Evolutionary conservation across 352 stramenopile species (phyloP).

Genomic region (Globisporangium radiosum): DNA sequence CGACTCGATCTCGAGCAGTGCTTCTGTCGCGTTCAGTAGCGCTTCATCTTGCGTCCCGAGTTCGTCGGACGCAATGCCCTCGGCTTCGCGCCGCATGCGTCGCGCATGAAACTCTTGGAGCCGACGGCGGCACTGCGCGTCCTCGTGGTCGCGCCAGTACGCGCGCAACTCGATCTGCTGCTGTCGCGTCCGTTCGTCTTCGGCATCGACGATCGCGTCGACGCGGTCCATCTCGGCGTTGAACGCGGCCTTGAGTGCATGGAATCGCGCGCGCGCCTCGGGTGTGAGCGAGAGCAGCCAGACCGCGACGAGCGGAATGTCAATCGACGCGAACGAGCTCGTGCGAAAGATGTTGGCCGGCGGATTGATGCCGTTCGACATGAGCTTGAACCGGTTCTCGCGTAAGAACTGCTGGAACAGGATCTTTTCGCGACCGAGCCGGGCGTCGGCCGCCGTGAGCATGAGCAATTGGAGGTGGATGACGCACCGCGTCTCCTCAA

Average conservation of each 20-base stretch:
- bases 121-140: constrained; percentile 56
- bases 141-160: constrained; percentile 56
- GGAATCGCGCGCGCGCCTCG: constrained; percentile 85
- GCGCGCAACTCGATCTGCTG: constrained; percentile 42
- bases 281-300: constrained; percentile 83
- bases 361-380: constrained; percentile 89
- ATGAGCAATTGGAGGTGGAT: constrained; percentile 91
- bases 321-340: constrained; percentile 84
- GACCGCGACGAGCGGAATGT: constrained; percentile 85
- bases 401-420: constrained; percentile 92
- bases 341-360: constrained; percentile 88
- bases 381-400: constrained; percentile 92
- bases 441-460: constrained; percentile 82
- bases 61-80: constrained; percentile 46
- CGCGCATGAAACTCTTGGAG: constrained; percentile 75
- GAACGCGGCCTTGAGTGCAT: constrained; percentile 84
- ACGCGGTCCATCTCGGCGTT: constrained; percentile 79
- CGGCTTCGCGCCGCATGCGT: constrained; percentile 57
- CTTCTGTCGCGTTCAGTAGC: constrained; percentile 76
- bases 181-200: constrained; percentile 46
- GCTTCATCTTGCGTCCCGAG: constrained; percentile 53
- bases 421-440: constrained; percentile 85
- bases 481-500: constrained; percentile 87
- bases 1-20: constrained; percentile 80
- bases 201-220: constrained; percentile 66